Percentiles rank a stretch among this genome's conserved stretches.
Conservation (phyloP, 108 stramenopile genomes). For the Skeletonema marinoi region DNA sequence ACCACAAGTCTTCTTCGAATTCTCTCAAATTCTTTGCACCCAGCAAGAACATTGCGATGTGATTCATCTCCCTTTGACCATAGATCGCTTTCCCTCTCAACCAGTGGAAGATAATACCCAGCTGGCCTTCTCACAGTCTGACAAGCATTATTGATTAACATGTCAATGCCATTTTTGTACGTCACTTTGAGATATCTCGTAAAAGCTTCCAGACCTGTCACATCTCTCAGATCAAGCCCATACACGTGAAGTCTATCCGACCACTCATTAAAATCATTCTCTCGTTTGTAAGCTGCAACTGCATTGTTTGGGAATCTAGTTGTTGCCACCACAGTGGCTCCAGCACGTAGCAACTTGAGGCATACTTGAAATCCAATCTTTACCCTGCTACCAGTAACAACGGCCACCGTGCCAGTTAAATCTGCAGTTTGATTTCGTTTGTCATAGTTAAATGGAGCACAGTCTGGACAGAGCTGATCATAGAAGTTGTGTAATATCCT, state of each 20-base stretch:
- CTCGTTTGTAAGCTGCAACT: slow-evolving; percentile 58
- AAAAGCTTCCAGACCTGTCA: slow-evolving; percentile 84
- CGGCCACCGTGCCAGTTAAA: slow-evolving; percentile 55
- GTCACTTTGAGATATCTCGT: slow-evolving; percentile 68
- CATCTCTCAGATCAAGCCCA: slow-evolving; percentile 87
- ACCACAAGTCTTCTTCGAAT: slow-evolving; percentile 56
- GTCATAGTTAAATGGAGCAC: slow-evolving; percentile 80
- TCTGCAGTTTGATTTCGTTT: slow-evolving; percentile 81
- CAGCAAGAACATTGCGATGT: slow-evolving; percentile 61
- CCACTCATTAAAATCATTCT: slow-evolving; percentile 67
- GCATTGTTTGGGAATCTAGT: slow-evolving; percentile 88
- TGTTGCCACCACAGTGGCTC: slow-evolving; percentile 79
- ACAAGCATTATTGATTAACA: slow-evolving; percentile 93
- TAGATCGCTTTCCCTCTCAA: slow-evolving; percentile 66
- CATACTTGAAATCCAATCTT: slow-evolving; percentile 90
- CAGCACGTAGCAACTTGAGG: slow-evolving; percentile 82
- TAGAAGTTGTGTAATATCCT: slow-evolving; percentile 87
- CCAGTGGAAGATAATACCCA: slow-evolving; percentile 78
- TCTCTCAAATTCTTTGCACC: slow-evolving; percentile 73
- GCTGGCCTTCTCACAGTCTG: slow-evolving; percentile 89
- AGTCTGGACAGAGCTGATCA: slow-evolving; percentile 87
- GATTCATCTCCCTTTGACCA: slow-evolving; percentile 63
- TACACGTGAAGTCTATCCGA: slow-evolving; percentile 68
- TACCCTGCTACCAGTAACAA: slow-evolving; percentile 90
- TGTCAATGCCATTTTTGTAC: slow-evolving; percentile 73